Conservation (phyloP, 495 filamentous ascomycete genomes). For the Poronia punctata region DNA sequence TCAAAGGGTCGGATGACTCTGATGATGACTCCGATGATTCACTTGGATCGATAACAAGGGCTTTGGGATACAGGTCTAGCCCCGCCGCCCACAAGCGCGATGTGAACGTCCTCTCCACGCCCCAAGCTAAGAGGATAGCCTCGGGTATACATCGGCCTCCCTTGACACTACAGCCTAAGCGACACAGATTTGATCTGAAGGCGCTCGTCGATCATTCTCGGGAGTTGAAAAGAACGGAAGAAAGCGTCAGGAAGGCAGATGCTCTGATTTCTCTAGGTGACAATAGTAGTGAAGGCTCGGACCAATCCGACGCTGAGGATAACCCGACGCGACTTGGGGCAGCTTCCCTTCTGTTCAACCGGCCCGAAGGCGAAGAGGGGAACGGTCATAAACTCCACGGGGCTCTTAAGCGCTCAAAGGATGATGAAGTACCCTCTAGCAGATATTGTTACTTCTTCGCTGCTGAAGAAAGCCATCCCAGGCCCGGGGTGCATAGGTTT, state of each 20-base stretch:
- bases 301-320: slow-evolving; percentile 14
- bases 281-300: slow-evolving; percentile 12
- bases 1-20: slow-evolving; percentile 65
- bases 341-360: slow-evolving; percentile 35
- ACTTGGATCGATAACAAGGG: slow-evolving; percentile 21
- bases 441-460: slow-evolving; percentile 65
- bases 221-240: slow-evolving; percentile 51
- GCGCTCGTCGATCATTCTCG: slow-evolving; percentile 53
- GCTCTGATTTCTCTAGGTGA: slow-evolving; percentile 18
- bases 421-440: slow-evolving; percentile 43
- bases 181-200: slow-evolving; percentile 61
- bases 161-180: slow-evolving; percentile 41
- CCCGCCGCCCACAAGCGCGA: slow-evolving; percentile 16
- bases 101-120: slow-evolving; percentile 23
- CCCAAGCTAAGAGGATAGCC: slow-evolving; percentile 34
- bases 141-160: slow-evolving; percentile 32
- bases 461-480: slow-evolving; percentile 14
- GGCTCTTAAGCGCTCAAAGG: slow-evolving; percentile 71
- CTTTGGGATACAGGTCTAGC: slow-evolving; percentile 14
- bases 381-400: slow-evolving; percentile 53
- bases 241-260: slow-evolving; percentile 32
- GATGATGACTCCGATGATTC: slow-evolving; percentile 48
- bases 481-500: slow-evolving; percentile 22
- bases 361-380: slow-evolving; percentile 48
- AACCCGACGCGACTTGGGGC: slow-evolving; percentile 21